A percentile compares a stretch with the other conserved stretches of the same genome.
Evolutionary conservation across 345 rosid species (phyloP).

Genomic region (Lumnitzera littorea): DNA sequence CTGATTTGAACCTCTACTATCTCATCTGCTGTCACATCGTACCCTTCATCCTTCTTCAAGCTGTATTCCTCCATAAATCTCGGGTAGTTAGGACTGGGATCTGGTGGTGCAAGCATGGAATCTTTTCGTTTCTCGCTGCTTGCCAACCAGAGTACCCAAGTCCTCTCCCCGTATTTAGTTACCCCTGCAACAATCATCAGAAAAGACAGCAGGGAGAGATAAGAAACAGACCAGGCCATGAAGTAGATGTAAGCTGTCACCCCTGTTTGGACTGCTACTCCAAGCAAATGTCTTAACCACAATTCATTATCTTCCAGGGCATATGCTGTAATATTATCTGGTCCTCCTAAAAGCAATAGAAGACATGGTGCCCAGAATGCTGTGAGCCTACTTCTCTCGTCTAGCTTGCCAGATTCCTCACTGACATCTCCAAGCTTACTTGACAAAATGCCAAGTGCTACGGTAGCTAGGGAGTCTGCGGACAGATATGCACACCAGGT

Average conservation of each 20-base stretch:
- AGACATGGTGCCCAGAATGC: conserved; percentile 34
- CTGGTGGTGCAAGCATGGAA: conserved; percentile 15
- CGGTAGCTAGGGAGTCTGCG: conserved; percentile 19
- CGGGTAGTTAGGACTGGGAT: conserved; percentile 21
- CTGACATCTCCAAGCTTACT: conserved; percentile 2
- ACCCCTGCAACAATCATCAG: conserved; percentile 28
- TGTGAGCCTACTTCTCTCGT: conserved; percentile 1
- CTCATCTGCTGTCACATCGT: conserved; percentile 1
- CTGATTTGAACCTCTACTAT: conserved; percentile 2
- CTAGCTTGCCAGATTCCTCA: neutral
- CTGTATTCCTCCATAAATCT: conserved; percentile 15
- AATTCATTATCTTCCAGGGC: conserved; percentile 32
- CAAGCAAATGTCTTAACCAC: conserved; percentile 29
- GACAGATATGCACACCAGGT: conserved; percentile 21
- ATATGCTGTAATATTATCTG: conserved; percentile 21
- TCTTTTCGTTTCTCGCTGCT: conserved; percentile 26
- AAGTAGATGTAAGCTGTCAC: conserved; percentile 26
- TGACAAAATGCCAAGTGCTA: conserved; percentile 21
- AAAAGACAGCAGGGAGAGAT: conserved; percentile 14
- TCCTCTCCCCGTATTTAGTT: conserved; percentile 39
- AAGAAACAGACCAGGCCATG: conserved; percentile 15
- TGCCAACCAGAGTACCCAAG: conserved; percentile 32
- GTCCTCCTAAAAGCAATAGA: conserved; percentile 25
- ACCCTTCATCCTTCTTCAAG: conserved; percentile 7
- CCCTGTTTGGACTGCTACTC: conserved; percentile 8